These are phyloP conservation scores for Phoma sp. DNA, from an alignment of 2,329 filamentous ascomycete genomes.

Conservation along the genomic window DNA sequence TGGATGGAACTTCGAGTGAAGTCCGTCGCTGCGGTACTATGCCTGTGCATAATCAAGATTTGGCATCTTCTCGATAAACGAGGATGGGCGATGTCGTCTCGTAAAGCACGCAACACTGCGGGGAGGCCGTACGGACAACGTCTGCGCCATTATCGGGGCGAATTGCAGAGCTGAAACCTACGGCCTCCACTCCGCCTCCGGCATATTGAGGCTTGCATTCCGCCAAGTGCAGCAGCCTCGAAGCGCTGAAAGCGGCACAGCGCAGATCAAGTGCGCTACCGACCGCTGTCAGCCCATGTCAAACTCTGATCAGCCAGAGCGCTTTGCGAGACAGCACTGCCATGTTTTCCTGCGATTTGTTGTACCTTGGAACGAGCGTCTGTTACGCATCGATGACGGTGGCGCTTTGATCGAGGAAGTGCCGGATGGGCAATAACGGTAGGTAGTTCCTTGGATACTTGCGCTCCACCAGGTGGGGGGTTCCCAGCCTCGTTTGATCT, in stretches of 20 bases:
- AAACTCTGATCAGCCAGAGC: slow-evolving; percentile 8
- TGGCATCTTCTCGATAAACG: not conserved
- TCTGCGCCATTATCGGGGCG: not conserved
- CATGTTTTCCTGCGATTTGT: slow-evolving; percentile 5
- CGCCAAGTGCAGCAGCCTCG: slow-evolving; percentile 19
- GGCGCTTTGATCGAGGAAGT: slow-evolving; percentile 13
- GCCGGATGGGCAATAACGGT: not conserved
- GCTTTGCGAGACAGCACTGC: slow-evolving; percentile 11
- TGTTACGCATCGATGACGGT: slow-evolving; percentile 17
- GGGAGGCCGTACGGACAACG: not conserved
- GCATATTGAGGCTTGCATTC: slow-evolving; percentile 13
- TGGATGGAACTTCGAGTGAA: slow-evolving; percentile 3
- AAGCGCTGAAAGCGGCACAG: slow-evolving; percentile 34
- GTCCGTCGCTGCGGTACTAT: not conserved
- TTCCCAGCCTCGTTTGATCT: slow-evolving; percentile 17
- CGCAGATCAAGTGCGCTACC: slow-evolving; percentile 8
- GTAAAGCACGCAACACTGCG: not conserved
- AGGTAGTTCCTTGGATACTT: slow-evolving; percentile 3
- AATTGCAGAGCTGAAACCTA: slow-evolving; percentile 11
- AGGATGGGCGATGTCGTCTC: not conserved
- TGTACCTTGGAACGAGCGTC: slow-evolving; percentile 9
- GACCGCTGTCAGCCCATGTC: slow-evolving; percentile 14
- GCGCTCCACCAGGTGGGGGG: slow-evolving; percentile 10
- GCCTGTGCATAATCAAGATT: slow-evolving; percentile 9
- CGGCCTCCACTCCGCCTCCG: slow-evolving; percentile 12